Conservation (phyloP, 306 rosid species). For the Fragaria ananassa region DNA sequence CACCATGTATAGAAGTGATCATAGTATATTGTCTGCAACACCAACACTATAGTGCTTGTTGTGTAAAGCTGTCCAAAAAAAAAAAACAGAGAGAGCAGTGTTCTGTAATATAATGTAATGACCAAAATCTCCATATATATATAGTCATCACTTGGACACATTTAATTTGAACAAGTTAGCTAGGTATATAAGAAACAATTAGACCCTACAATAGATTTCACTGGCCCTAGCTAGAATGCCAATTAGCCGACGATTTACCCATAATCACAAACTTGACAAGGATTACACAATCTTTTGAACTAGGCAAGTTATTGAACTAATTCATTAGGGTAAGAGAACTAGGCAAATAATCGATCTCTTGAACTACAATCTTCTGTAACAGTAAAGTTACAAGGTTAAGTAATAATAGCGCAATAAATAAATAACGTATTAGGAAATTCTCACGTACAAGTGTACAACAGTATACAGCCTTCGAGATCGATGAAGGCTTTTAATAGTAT, state of each 20-base stretch:
- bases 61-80: slow-evolving; percentile 63
- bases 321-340: background rate
- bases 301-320: background rate
- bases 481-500: background rate
- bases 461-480: background rate
- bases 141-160: background rate
- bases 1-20: slow-evolving; percentile 49
- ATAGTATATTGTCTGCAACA: slow-evolving; percentile 68
- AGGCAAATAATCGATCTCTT: background rate
- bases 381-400: background rate
- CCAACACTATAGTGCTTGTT: slow-evolving; percentile 60
- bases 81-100: background rate
- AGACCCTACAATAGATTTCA: background rate
- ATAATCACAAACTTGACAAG: background rate
- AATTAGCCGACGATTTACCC: background rate
- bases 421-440: background rate
- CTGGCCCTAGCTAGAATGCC: background rate
- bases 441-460: background rate
- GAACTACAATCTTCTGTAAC: background rate
- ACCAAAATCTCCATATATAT: background rate
- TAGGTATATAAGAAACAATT: background rate
- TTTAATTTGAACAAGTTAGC: too few species aligned
- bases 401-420: background rate
- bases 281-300: background rate
- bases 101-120: background rate